Conservation (phyloP, 78 protist genomes). For the Mastigamoeba balamuthi region DNA sequence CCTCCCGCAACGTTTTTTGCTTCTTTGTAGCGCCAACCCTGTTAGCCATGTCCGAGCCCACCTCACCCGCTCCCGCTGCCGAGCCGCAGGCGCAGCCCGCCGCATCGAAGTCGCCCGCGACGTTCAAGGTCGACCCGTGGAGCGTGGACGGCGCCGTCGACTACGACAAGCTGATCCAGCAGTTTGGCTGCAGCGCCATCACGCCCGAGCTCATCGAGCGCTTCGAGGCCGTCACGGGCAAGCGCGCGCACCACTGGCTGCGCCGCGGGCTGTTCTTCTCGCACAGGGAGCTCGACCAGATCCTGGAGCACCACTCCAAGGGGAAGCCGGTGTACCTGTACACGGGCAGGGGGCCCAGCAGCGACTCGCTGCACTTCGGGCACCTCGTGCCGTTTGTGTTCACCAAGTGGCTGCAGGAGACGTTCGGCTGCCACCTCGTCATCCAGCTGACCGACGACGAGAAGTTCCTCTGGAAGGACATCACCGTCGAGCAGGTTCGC, state of each 20-base stretch:
- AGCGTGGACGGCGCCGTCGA: slow-evolving; percentile 59
- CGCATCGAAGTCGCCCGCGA: too few species aligned
- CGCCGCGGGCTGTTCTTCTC: slow-evolving; percentile 81
- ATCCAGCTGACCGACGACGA: slow-evolving; percentile 99
- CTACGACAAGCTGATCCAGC: slow-evolving; percentile 73
- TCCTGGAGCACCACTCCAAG: slow-evolving; percentile 70
- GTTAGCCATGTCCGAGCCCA: too few species aligned
- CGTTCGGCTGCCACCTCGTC: slow-evolving; percentile 92
- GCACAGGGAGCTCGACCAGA: slow-evolving; percentile 72
- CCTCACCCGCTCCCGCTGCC: too few species aligned
- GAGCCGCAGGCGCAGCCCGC: too few species aligned
- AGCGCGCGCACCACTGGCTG: slow-evolving; percentile 61
- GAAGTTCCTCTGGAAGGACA: slow-evolving; percentile 85
- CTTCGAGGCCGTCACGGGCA: slow-evolving; percentile 74
- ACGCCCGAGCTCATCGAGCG: slow-evolving; percentile 45
- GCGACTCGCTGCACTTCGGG: slow-evolving; percentile 94
- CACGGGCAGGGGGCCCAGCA: slow-evolving; percentile 98
- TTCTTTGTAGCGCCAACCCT: too few species aligned
- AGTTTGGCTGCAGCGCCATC: slow-evolving; percentile 65
- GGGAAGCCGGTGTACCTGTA: slow-evolving; percentile 92
- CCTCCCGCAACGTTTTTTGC: too few species aligned
- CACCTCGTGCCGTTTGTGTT: slow-evolving; percentile 94
- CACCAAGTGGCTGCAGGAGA: slow-evolving; percentile 92
- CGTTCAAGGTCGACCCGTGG: too few species aligned
- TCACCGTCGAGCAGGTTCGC: slow-evolving; percentile 57